Evolutionary conservation across 2,329 filamentous ascomycete species (phyloP).

Genomic region (Beauveria asiatica): DNA sequence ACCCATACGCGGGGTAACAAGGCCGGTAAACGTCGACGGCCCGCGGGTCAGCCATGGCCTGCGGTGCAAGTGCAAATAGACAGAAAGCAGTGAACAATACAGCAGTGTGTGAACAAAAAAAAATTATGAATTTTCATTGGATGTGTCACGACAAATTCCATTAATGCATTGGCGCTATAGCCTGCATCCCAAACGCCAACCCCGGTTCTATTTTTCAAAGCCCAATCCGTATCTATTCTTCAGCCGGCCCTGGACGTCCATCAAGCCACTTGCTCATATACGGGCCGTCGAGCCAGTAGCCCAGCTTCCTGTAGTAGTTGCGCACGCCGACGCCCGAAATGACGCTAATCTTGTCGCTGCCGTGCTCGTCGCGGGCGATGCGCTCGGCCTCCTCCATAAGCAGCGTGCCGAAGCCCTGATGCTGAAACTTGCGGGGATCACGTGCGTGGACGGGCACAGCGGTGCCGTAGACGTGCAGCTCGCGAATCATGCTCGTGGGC

Average conservation of each 20-base stretch:
- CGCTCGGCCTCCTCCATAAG: constrained; percentile 97
- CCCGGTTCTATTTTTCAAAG: neutral
- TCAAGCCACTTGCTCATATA: constrained; percentile 66
- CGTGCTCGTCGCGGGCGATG: constrained; percentile 89
- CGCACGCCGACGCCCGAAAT: constrained; percentile 96
- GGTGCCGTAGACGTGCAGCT: constrained; percentile 93
- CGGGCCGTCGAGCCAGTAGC: constrained; percentile 87
- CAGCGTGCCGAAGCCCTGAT: constrained; percentile 92
- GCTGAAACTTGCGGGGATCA: constrained; percentile 94
- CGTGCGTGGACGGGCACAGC: constrained; percentile 95
- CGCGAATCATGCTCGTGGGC: constrained; percentile 83
- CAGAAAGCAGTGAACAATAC: too few relatives aligned
- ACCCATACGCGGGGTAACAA: constrained; percentile 5
- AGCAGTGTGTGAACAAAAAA: neutral
- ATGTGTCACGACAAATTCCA: neutral
- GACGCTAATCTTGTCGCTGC: constrained; percentile 87
- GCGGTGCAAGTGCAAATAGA: too few relatives aligned
- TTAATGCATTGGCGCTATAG: neutral
- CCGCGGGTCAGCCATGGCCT: too few relatives aligned
- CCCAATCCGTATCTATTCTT: neutral
- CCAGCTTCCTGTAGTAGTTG: constrained; percentile 88
- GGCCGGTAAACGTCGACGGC: too few relatives aligned
- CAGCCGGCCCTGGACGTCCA: constrained; percentile 21
- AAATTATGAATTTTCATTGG: neutral
- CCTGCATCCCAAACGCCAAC: neutral